phyloP scores from a whole-genome alignment of 352 stramenopile species.

The Stephanocyclus meneghinianus region DNA sequence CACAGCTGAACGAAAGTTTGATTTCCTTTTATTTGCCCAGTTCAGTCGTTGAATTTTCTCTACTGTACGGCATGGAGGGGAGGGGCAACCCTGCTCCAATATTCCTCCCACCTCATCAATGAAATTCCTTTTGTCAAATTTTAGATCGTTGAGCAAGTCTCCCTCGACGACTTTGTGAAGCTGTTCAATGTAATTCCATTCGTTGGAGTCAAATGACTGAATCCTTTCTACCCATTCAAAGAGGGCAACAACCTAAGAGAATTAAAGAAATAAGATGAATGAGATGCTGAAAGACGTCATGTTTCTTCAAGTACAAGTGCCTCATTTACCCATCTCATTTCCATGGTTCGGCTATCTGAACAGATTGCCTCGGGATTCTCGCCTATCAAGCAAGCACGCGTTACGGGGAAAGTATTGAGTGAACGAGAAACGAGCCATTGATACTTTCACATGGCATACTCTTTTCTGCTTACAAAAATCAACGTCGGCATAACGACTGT shows the following conservation, averaged over 20 bases:
- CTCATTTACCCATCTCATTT: slow-evolving; percentile 12
- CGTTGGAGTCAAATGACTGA: slow-evolving; percentile 21
- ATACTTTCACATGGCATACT: background rate
- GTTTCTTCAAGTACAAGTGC: background rate
- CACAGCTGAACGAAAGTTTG: slow-evolving; percentile 17
- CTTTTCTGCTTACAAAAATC: slow-evolving; percentile 34
- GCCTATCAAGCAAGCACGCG: background rate
- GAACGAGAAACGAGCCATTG: background rate
- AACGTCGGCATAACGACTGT: slow-evolving; percentile 21
- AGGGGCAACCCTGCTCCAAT: slow-evolving; percentile 40
- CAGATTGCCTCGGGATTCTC: slow-evolving; percentile 40
- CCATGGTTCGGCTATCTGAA: slow-evolving; percentile 11
- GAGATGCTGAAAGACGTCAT: background rate
- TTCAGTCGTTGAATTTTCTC: slow-evolving; percentile 14
- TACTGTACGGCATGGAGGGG: slow-evolving; percentile 30
- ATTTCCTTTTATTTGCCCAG: slow-evolving; percentile 19
- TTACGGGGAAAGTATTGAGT: no score
- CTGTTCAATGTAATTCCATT: slow-evolving; percentile 44
- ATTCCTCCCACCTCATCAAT: slow-evolving; percentile 40
- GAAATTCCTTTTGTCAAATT: slow-evolving; percentile 31
- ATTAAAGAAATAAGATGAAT: background rate
- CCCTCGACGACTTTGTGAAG: slow-evolving; percentile 16
- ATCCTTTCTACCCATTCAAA: slow-evolving; percentile 46
- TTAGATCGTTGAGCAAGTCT: slow-evolving; percentile 20
- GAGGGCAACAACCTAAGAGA: slow-evolving; percentile 12